A percentile compares a stretch with the other conserved stretches of the same genome.
Evolutionary conservation across 139 green algal genomes (phyloP).

Genomic region (Chlamydomonas sphaeroides): DNA sequence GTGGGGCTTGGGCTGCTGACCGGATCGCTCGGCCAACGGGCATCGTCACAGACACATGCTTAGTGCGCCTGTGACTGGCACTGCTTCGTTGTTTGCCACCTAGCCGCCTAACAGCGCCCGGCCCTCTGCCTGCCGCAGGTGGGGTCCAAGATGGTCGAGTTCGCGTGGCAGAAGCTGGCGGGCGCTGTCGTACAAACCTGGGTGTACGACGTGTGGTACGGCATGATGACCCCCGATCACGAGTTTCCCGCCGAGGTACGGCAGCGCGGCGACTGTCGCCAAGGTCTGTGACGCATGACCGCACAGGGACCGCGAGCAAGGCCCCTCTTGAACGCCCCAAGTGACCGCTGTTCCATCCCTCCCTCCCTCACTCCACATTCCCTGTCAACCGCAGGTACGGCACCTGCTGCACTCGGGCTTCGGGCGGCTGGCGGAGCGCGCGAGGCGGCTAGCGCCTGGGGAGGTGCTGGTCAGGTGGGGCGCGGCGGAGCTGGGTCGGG

Average conservation of each 20-base stretch:
- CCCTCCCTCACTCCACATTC: no score
- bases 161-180: conserved; percentile 49
- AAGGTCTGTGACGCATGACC: no score
- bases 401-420: conserved; percentile 77
- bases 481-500: no score
- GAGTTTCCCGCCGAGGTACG: conserved; percentile 84
- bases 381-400: conserved; percentile 23
- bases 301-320: no score
- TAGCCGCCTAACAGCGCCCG: no score
- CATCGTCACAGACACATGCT: no score
- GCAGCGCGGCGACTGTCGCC: no score
- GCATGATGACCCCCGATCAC: conserved; percentile 72
- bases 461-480: conserved; percentile 65
- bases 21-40: no score
- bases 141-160: conserved; percentile 47
- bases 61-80: no score
- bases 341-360: no score
- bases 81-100: not conserved
- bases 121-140: conserved; percentile 1
- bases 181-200: conserved; percentile 70
- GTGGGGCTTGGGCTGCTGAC: not conserved
- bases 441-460: conserved; percentile 61
- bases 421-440: conserved; percentile 65
- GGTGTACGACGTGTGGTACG: conserved; percentile 85
- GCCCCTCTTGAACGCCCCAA: no score